A percentile compares a stretch with the other conserved stretches of the same genome.
Conservation (phyloP, 345 rosid genomes). For the Ailanthus altissimus region DNA sequence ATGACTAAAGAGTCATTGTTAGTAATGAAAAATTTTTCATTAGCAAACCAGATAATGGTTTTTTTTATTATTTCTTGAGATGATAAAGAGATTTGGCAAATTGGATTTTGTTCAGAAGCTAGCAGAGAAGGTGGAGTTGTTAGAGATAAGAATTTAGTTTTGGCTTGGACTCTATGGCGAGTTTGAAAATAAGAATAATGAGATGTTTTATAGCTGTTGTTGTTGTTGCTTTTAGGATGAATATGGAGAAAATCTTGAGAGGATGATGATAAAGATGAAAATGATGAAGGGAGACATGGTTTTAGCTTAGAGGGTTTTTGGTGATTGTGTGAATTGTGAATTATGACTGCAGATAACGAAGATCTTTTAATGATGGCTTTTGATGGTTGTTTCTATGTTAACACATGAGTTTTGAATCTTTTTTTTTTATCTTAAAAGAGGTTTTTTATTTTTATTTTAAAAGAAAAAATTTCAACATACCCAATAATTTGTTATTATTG, state of each 20-base stretch:
- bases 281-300: conserved; percentile 36
- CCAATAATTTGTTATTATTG: too few relatives aligned
- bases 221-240: conserved; percentile 32
- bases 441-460: too few relatives aligned
- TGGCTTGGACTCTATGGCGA: conserved; percentile 53
- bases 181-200: conserved; percentile 40
- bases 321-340: not conserved
- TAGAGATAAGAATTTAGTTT: conserved; percentile 43
- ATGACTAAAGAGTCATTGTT: too few relatives aligned
- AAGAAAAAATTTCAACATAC: too few relatives aligned
- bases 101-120: conserved; percentile 35
- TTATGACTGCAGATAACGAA: not conserved
- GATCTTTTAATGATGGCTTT: conserved; percentile 27
- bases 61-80: conserved; percentile 10
- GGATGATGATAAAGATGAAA: conserved; percentile 26
- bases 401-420: not conserved
- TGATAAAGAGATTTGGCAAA: conserved; percentile 33
- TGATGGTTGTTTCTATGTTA: conserved; percentile 16
- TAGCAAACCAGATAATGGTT: conserved; percentile 52
- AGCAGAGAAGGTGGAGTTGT: conserved; percentile 54
- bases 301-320: not conserved
- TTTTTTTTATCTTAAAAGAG: too few relatives aligned
- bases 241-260: conserved; percentile 21
- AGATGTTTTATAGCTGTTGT: too few relatives aligned
- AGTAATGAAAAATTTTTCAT: conserved; percentile 16